Conservation (phyloP, 305 asterid genomes). For the Fraxinus dipetala region DNA sequence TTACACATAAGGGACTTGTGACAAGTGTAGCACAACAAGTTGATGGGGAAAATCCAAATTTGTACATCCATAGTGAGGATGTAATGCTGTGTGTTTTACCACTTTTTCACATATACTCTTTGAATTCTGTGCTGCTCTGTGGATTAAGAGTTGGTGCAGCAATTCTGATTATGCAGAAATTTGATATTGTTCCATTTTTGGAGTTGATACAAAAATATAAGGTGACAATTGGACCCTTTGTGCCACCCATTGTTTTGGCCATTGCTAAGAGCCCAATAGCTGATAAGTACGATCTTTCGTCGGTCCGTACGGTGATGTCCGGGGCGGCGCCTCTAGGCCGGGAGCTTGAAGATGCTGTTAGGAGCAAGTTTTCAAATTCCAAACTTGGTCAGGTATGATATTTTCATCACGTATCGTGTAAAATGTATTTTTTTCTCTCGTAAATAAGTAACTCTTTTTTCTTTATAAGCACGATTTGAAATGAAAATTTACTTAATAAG, state of each 20-base stretch:
- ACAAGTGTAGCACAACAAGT: conserved; percentile 88
- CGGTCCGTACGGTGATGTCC: conserved; percentile 74
- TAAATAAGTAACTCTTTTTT: too few species aligned
- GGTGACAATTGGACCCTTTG: conserved; percentile 77
- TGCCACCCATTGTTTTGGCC: conserved; percentile 77
- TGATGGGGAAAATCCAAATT: conserved; percentile 79
- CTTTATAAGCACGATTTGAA: not conserved
- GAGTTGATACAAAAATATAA: conserved; percentile 67
- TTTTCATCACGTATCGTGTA: too few species aligned
- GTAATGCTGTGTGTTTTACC: conserved; percentile 76
- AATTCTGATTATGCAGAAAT: conserved; percentile 69
- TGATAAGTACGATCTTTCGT: conserved; percentile 65
- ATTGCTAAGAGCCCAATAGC: conserved; percentile 69
- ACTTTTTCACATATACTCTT: conserved; percentile 65
- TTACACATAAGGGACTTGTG: conserved; percentile 72
- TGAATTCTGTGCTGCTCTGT: conserved; percentile 70
- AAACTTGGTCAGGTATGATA: conserved; percentile 68
- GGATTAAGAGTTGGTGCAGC: conserved; percentile 83
- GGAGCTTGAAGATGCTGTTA: conserved; percentile 79
- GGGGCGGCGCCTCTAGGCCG: conserved; percentile 97
- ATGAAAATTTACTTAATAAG: not conserved
- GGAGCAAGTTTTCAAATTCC: conserved; percentile 65
- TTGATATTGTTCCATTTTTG: conserved; percentile 56
- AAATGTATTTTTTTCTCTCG: not conserved
- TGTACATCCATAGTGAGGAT: conserved; percentile 62